These are phyloP conservation scores for Cadophora luteo-olivacea DNA, from an alignment of 2,329 filamentous ascomycete species.

Conservation along the genomic window DNA sequence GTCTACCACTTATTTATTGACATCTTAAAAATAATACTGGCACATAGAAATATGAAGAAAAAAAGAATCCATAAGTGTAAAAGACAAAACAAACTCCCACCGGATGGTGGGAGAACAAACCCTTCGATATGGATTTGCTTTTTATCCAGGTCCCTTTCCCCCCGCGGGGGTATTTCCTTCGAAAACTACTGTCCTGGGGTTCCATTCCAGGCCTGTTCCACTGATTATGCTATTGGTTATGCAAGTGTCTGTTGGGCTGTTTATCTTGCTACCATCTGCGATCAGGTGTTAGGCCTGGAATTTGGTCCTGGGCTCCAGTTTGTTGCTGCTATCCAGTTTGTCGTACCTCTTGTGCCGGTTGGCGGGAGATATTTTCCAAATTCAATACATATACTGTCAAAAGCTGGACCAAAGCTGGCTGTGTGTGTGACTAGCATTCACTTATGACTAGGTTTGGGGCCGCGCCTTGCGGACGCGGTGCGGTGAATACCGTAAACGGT, in stretches of 20 bases:
- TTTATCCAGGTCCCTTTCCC: not conserved
- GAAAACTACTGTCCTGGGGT: not conserved
- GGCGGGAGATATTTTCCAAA: not conserved
- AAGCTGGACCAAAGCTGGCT: not conserved
- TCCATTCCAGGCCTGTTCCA: too few species aligned
- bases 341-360: conserved; percentile 1
- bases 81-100: conserved; percentile 10
- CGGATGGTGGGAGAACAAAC: conserved; percentile 12
- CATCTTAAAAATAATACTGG: not conserved
- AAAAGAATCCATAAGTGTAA: not conserved
- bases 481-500: not conserved
- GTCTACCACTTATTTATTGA: too few species aligned
- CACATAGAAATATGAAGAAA: not conserved
- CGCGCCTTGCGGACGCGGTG: not conserved
- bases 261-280: not conserved
- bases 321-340: not conserved
- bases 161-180: not conserved
- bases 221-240: not conserved
- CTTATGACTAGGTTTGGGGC: not conserved
- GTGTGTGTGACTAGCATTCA: not conserved
- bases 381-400: not conserved
- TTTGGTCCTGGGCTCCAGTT: not conserved
- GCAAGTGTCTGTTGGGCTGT: conserved; percentile 6
- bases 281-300: not conserved
- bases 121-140: conserved; percentile 15